Conservation (phyloP, 352 stramenopile genomes). For the Chrysophaeum taylorii region DNA sequence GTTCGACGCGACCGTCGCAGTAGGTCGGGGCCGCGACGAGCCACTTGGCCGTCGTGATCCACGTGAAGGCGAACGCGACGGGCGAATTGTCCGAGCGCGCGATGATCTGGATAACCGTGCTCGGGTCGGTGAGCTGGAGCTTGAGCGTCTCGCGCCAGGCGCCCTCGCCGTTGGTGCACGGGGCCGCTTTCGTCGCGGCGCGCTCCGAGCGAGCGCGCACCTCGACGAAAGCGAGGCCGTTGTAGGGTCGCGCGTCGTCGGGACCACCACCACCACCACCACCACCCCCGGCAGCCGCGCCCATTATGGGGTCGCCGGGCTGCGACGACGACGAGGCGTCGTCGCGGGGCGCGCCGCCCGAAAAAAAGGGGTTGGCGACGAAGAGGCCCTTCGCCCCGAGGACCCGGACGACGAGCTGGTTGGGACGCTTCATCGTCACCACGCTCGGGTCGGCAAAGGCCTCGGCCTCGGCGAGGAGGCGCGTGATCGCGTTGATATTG, state of each 20-base stretch:
- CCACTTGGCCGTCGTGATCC: not conserved
- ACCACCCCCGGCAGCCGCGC: too few species aligned
- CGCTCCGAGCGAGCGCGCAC: not conserved
- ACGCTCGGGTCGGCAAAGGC: not conserved
- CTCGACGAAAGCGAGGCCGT: not conserved
- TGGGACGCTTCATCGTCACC: not conserved
- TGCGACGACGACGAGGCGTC: not conserved
- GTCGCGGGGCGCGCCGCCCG: too few species aligned
- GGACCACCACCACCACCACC: too few species aligned
- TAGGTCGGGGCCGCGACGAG: not conserved
- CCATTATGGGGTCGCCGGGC: not conserved
- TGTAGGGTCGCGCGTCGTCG: not conserved
- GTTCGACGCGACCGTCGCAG: not conserved
- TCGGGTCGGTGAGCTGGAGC: conserved; percentile 4
- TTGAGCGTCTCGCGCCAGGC: not conserved
- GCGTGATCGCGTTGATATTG: conserved; percentile 4
- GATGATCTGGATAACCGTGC: not conserved
- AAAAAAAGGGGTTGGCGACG: too few species aligned
- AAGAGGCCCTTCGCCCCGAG: not conserved
- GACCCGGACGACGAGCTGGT: not conserved
- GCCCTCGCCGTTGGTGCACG: not conserved
- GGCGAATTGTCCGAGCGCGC: not conserved
- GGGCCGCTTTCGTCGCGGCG: not conserved
- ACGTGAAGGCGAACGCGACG: not conserved
- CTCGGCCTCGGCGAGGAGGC: not conserved